Percentiles rank a stretch among this genome's conserved stretches.
phyloP scores from a whole-genome alignment of 495 filamentous ascomycete genomes.

The Neurospora sp. region DNA sequence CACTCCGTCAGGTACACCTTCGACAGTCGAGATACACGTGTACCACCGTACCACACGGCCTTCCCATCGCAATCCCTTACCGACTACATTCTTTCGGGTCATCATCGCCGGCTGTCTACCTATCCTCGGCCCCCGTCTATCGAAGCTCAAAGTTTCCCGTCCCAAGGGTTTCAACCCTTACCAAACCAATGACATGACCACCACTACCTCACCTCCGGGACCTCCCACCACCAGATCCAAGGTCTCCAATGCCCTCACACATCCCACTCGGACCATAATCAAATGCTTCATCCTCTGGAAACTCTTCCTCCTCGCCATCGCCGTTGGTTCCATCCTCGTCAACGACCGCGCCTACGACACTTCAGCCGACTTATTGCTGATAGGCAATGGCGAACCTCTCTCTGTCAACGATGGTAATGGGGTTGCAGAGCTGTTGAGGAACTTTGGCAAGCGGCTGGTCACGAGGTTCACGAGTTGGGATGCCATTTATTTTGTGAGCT shows the following conservation, averaged over 20 bases:
- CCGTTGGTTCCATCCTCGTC: slow-evolving; percentile 24
- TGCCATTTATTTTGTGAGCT: slow-evolving; percentile 71
- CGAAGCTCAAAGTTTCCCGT: background rate
- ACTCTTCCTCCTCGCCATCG: slow-evolving; percentile 53
- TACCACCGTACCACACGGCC: background rate
- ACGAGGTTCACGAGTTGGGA: slow-evolving; percentile 77
- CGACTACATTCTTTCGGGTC: background rate
- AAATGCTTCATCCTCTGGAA: slow-evolving; percentile 58
- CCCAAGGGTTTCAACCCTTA: too few relatives aligned
- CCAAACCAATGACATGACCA: background rate
- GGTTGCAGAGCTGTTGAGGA: background rate
- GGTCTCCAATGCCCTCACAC: background rate
- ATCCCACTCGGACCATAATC: slow-evolving; percentile 23
- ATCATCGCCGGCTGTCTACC: background rate
- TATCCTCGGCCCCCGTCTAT: background rate
- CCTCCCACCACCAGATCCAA: too few relatives aligned
- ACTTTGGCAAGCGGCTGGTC: slow-evolving; percentile 12
- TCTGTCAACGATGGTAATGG: background rate
- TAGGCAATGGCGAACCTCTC: background rate
- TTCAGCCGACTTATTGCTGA: slow-evolving; percentile 43
- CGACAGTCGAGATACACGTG: background rate
- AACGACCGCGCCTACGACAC: slow-evolving; percentile 65
- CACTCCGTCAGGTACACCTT: background rate
- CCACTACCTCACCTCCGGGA: background rate
- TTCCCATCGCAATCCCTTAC: background rate